These are phyloP conservation scores for Yamadazyma dendronema DNA, from an alignment of 1,139 yeast genomes.

Conservation along the genomic window DNA sequence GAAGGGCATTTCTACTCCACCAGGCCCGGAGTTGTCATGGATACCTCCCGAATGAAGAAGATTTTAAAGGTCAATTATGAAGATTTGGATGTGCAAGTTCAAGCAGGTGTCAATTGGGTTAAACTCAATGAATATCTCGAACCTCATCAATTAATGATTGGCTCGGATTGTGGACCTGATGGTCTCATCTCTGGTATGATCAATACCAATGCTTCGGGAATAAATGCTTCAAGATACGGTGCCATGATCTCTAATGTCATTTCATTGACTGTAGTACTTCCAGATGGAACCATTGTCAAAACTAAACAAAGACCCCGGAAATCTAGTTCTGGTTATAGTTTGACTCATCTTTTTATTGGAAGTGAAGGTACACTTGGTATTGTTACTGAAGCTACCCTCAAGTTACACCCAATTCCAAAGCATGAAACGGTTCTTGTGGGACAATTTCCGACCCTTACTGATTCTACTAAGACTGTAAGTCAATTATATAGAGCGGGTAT, in stretches of 20 bases:
- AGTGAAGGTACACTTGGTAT: slow-evolving; percentile 49
- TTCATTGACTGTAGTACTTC: slow-evolving; percentile 42
- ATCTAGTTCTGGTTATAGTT: slow-evolving; percentile 44
- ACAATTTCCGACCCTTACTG: slow-evolving; percentile 39
- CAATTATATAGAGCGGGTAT: slow-evolving; percentile 39
- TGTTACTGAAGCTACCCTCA: slow-evolving; percentile 44
- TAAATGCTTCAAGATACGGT: slow-evolving; percentile 44
- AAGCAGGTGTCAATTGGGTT: slow-evolving; percentile 48
- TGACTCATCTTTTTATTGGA: slow-evolving; percentile 43
- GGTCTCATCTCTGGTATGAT: slow-evolving; percentile 47
- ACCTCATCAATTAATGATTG: slow-evolving; percentile 34
- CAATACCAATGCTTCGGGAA: slow-evolving; percentile 44
- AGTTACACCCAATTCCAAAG: slow-evolving; percentile 39
- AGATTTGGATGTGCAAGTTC: slow-evolving; percentile 44
- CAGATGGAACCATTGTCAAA: slow-evolving; percentile 44
- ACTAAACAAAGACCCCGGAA: slow-evolving; percentile 46
- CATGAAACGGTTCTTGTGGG: slow-evolving; percentile 45
- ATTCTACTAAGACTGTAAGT: slow-evolving; percentile 44
- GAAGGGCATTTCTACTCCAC: slow-evolving; percentile 48
- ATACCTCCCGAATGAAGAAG: slow-evolving; percentile 41
- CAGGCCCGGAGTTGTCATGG: slow-evolving; percentile 35
- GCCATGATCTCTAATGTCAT: slow-evolving; percentile 47
- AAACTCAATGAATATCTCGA: slow-evolving; percentile 30
- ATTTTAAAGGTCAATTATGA: slow-evolving; percentile 34
- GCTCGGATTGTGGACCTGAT: slow-evolving; percentile 46